Conservation (phyloP, 148 eudicot species). For the Heliamphora exappendiculata region DNA sequence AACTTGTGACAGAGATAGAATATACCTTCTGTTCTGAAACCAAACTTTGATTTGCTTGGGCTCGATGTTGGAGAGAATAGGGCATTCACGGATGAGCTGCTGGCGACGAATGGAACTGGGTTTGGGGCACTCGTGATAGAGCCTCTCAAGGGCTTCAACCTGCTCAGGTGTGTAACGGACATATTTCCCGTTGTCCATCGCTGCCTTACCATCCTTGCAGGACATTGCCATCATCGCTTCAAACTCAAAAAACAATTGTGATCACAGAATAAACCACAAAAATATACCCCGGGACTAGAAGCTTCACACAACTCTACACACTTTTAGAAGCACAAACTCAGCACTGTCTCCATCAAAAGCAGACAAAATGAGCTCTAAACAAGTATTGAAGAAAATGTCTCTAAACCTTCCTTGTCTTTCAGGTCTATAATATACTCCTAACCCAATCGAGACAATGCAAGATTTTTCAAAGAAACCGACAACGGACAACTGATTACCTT, state of each 20-base stretch:
- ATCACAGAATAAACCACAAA: background rate
- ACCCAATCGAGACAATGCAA: background rate
- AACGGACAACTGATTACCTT: slow-evolving; percentile 15
- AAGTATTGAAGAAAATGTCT: slow-evolving; percentile 13
- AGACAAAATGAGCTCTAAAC: slow-evolving; percentile 1
- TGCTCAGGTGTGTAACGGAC: slow-evolving; percentile 97
- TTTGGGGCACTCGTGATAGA: slow-evolving; percentile 91
- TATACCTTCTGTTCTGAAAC: slow-evolving; percentile 90
- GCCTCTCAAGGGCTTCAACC: slow-evolving; percentile 97
- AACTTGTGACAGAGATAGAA: background rate
- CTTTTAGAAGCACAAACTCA: background rate
- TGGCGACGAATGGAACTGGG: slow-evolving; percentile 91
- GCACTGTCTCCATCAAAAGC: background rate
- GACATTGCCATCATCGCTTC: slow-evolving; percentile 66
- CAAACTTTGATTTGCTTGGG: slow-evolving; percentile 97
- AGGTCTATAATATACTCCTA: background rate
- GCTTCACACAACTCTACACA: background rate
- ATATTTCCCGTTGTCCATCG: slow-evolving; percentile 84
- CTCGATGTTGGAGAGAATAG: slow-evolving; percentile 80
- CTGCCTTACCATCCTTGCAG: slow-evolving; percentile 81
- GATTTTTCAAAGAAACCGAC: slow-evolving; percentile 1
- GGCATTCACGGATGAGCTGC: slow-evolving; percentile 89
- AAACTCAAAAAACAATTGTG: slow-evolving; percentile 10
- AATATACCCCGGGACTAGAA: background rate
- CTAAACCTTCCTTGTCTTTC: background rate